These are phyloP conservation scores for Macrocybe gigantea DNA, from an alignment of 768 basidiomycete species.

Conservation along the genomic window DNA sequence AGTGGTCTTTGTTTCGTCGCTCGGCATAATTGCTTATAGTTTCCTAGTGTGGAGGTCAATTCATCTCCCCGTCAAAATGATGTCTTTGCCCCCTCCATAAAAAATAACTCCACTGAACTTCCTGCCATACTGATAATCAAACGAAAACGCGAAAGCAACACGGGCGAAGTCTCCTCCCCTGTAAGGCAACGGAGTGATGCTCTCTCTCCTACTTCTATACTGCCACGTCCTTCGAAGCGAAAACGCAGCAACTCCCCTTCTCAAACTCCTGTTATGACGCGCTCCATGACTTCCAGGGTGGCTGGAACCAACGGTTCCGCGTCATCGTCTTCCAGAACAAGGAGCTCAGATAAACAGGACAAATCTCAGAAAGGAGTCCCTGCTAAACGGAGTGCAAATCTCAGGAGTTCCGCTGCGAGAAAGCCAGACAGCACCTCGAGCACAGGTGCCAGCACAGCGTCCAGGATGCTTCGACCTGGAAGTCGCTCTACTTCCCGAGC, in stretches of 20 bases:
- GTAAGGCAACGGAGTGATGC: background rate
- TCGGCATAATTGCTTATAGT: too few species aligned
- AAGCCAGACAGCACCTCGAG: constrained; percentile 16
- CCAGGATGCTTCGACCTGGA: constrained; percentile 23
- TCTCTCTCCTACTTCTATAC: too few species aligned
- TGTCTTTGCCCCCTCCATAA: too few species aligned
- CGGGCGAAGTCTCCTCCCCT: background rate
- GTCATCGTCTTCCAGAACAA: background rate
- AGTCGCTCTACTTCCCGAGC: constrained; percentile 32
- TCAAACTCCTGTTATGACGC: background rate
- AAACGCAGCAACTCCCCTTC: constrained; percentile 1
- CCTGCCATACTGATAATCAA: constrained; percentile 25
- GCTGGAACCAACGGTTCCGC: constrained; percentile 10
- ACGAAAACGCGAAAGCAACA: constrained; percentile 2
- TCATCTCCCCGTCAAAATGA: too few species aligned
- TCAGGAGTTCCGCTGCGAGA: constrained; percentile 5
- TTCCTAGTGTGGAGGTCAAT: too few species aligned
- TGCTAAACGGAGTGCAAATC: constrained; percentile 5
- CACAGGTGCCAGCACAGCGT: constrained; percentile 32
- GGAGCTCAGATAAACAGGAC: background rate
- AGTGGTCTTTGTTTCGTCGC: too few species aligned
- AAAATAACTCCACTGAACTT: constrained; percentile 10
- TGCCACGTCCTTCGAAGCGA: constrained; percentile 4
- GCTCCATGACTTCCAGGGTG: too few species aligned
- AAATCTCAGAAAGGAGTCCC: background rate